These are phyloP conservation scores for Fusarium sp. DNA, from an alignment of 2,329 filamentous ascomycete genomes.

Conservation along the genomic window DNA sequence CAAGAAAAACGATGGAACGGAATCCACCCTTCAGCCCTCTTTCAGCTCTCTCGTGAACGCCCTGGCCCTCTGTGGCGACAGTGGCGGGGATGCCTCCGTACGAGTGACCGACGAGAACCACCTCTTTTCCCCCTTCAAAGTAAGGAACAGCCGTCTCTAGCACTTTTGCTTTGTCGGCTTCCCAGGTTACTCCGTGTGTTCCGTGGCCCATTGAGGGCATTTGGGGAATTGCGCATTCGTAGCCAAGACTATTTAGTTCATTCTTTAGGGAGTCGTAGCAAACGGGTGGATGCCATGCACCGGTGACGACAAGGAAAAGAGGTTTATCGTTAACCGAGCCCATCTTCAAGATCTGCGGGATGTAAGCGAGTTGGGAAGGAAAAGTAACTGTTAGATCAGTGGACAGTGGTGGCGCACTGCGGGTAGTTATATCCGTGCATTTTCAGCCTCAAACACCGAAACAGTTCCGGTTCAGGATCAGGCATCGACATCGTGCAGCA, in stretches of 20 bases:
- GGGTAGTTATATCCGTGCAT: background rate
- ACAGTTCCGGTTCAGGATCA: background rate
- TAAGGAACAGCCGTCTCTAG: conserved; percentile 5
- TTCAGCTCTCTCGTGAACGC: background rate
- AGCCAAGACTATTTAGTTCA: background rate
- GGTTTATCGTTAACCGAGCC: background rate
- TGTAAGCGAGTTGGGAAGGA: background rate
- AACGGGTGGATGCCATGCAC: conserved; percentile 24
- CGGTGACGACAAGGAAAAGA: conserved; percentile 18
- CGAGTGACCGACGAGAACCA: conserved; percentile 22
- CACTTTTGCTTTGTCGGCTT: conserved; percentile 14
- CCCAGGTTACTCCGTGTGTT: conserved; percentile 16
- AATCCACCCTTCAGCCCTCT: conserved; percentile 11
- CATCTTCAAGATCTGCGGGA: background rate
- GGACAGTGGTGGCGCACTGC: background rate
- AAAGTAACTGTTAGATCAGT: background rate
- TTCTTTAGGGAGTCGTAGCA: conserved; percentile 16
- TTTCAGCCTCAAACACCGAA: background rate
- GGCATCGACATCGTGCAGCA: background rate
- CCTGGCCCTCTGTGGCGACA: conserved; percentile 6
- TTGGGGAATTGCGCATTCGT: conserved; percentile 3
- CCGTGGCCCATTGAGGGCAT: conserved; percentile 7
- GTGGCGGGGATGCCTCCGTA: conserved; percentile 26
- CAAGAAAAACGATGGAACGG: conserved; percentile 10
- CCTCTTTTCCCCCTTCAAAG: background rate